phyloP scores from a whole-genome alignment of 2,329 filamentous ascomycete species.

The Apiospora aurea region DNA sequence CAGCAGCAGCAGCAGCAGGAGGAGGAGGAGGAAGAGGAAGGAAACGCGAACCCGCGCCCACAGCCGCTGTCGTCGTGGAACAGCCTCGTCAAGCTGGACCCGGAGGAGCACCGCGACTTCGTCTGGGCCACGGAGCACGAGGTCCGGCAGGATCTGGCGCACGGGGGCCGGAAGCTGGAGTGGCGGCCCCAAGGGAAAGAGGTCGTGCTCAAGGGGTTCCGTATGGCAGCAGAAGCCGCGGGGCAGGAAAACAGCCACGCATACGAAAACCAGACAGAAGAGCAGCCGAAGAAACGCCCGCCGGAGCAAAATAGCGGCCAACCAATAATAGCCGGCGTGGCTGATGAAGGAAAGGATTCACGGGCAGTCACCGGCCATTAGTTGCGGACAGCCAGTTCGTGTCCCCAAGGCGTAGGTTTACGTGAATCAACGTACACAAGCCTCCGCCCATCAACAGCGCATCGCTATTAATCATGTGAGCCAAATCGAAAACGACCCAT shows the following conservation, averaged over 20 bases:
- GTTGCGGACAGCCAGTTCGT: too few relatives aligned
- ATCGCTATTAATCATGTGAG: not conserved
- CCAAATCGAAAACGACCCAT: not conserved
- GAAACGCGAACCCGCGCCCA: not conserved
- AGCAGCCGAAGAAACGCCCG: not conserved
- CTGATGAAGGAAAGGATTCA: not conserved
- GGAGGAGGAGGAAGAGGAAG: not conserved
- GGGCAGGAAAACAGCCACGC: not conserved
- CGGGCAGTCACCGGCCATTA: too few relatives aligned
- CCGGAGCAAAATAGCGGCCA: not conserved
- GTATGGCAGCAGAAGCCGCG: not conserved
- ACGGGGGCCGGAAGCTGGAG: not conserved
- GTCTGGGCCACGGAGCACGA: slow-evolving; percentile 8
- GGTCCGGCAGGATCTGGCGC: not conserved
- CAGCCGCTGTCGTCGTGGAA: not conserved
- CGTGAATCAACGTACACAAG: too few relatives aligned
- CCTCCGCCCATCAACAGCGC: too few relatives aligned
- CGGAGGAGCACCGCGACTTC: not conserved
- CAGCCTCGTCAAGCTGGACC: not conserved
- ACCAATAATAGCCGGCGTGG: not conserved
- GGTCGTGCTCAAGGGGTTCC: not conserved
- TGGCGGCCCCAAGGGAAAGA: not conserved
- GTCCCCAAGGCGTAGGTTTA: too few relatives aligned
- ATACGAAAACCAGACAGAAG: not conserved
- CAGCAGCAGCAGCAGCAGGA: not conserved